These are phyloP conservation scores for Sporodiniella umbellata DNA, from an alignment of 371 early-diverging fungal genomes.

Conservation along the genomic window DNA sequence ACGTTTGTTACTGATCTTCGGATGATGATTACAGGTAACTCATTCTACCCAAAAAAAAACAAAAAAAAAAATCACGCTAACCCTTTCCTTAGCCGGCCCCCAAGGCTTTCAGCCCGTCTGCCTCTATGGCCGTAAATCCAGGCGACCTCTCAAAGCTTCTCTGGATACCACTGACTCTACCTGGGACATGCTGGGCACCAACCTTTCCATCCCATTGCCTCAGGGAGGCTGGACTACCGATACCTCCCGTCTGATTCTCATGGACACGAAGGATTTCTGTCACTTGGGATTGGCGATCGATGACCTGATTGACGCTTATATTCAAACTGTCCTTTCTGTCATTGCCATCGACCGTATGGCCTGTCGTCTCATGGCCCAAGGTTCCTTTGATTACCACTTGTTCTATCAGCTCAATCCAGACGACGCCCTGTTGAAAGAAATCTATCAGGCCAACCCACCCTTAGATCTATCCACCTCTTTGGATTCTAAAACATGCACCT, in stretches of 20 bases:
- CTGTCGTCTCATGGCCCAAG: conserved; percentile 63
- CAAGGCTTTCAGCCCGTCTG: conserved; percentile 86
- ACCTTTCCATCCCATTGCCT: conserved; percentile 77
- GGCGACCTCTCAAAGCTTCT: conserved; percentile 73
- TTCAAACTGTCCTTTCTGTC: conserved; percentile 86
- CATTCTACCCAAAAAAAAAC: too few relatives aligned
- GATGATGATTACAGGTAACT: conserved; percentile 79
- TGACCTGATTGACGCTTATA: conserved; percentile 91
- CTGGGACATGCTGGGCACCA: conserved; percentile 97
- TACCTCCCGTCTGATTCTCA: conserved; percentile 77
- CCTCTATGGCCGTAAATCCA: conserved; percentile 83
- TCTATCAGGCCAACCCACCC: too few relatives aligned
- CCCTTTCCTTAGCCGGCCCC: conserved; percentile 41
- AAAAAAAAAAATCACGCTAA: too few relatives aligned
- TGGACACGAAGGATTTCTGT: conserved; percentile 95
- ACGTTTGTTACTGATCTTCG: conserved; percentile 86
- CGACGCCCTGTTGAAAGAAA: conserved; percentile 73
- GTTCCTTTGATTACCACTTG: conserved; percentile 75
- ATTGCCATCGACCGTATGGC: conserved; percentile 92
- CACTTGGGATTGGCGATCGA: conserved; percentile 87
- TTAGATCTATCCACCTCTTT: too few relatives aligned
- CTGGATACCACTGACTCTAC: conserved; percentile 46
- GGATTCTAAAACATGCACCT: too few relatives aligned
- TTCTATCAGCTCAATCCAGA: conserved; percentile 89
- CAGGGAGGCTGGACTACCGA: conserved; percentile 88